Evolutionary conservation across 1,284 basidiomycete species (phyloP).

Genomic region (Trichosporon coremiiforme): DNA sequence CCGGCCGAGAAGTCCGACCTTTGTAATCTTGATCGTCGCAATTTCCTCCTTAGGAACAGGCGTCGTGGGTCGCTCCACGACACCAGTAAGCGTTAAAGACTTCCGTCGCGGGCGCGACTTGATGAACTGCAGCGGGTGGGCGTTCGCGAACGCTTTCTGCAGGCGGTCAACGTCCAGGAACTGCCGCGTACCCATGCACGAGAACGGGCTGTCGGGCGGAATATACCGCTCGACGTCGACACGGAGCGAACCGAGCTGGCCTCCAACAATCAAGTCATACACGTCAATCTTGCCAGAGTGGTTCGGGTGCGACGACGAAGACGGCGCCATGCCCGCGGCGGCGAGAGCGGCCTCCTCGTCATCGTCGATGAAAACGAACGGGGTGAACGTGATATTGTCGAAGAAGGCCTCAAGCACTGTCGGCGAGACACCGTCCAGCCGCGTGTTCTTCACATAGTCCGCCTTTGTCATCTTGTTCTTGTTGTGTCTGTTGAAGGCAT

Average conservation of each 20-base stretch:
- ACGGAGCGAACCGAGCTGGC: constrained; percentile 71
- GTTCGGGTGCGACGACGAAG: constrained; percentile 13
- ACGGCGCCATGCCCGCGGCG: constrained; percentile 15
- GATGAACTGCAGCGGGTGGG: constrained; percentile 65
- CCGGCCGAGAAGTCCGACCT: constrained; percentile 76
- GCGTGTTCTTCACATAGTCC: constrained; percentile 89
- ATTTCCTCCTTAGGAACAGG: constrained; percentile 33
- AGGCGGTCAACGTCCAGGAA: constrained; percentile 71
- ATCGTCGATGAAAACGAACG: constrained; percentile 79
- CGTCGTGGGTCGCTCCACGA: constrained; percentile 3
- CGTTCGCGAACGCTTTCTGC: constrained; percentile 69
- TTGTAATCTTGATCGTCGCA: constrained; percentile 70
- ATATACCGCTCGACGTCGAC: constrained; percentile 71
- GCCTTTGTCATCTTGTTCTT: constrained; percentile 95
- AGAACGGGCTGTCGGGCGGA: constrained; percentile 71
- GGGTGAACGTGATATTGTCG: constrained; percentile 93
- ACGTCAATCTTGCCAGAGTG: constrained; percentile 74
- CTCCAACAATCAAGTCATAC: constrained; percentile 83
- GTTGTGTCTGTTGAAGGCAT: constrained; percentile 96
- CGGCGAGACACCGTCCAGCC: constrained; percentile 79
- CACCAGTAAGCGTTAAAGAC: constrained; percentile 25
- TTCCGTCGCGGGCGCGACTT: constrained; percentile 30
- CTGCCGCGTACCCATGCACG: constrained; percentile 70
- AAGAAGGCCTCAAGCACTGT: constrained; percentile 91
- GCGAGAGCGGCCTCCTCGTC: constrained; percentile 31